phyloP scores from a whole-genome alignment of 2,329 filamentous ascomycete species.

The Chaetomium olivaceum region DNA sequence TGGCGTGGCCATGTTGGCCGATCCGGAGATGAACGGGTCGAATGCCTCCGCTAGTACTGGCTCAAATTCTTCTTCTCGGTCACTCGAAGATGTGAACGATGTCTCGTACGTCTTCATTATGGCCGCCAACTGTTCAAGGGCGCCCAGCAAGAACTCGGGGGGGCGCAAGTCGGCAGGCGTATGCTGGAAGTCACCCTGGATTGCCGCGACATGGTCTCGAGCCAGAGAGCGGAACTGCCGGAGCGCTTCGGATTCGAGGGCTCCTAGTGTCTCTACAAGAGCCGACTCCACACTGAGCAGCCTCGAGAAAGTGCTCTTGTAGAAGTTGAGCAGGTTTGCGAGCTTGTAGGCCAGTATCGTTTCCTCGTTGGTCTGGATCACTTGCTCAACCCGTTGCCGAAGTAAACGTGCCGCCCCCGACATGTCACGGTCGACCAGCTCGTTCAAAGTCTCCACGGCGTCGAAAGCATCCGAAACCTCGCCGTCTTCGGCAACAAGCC shows the following conservation, averaged over 20 bases:
- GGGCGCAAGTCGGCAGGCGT: slow-evolving; percentile 72
- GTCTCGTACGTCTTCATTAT: slow-evolving; percentile 88
- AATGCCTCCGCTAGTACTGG: slow-evolving; percentile 75
- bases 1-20: slow-evolving; percentile 65
- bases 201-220: slow-evolving; percentile 73
- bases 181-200: slow-evolving; percentile 71
- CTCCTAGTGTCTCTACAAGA: slow-evolving; percentile 67
- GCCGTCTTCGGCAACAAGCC: slow-evolving; percentile 60
- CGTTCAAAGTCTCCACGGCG: slow-evolving; percentile 75
- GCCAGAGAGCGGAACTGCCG: slow-evolving; percentile 80
- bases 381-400: slow-evolving; percentile 86
- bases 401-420: slow-evolving; percentile 78
- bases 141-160: slow-evolving; percentile 78
- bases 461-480: slow-evolving; percentile 66
- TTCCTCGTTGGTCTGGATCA: slow-evolving; percentile 90
- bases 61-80: slow-evolving; percentile 69
- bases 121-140: slow-evolving; percentile 72
- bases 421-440: slow-evolving; percentile 84
- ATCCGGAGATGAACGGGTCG: slow-evolving; percentile 81
- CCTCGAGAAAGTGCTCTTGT: slow-evolving; percentile 79
- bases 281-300: slow-evolving; percentile 70
- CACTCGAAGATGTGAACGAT: slow-evolving; percentile 63
- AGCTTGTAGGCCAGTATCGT: slow-evolving; percentile 86
- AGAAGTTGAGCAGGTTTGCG: slow-evolving; percentile 86
- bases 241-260: slow-evolving; percentile 73